phyloP scores from a whole-genome alignment of 129 eudicot genomes.

The Ambrosia artemisiifolia region DNA sequence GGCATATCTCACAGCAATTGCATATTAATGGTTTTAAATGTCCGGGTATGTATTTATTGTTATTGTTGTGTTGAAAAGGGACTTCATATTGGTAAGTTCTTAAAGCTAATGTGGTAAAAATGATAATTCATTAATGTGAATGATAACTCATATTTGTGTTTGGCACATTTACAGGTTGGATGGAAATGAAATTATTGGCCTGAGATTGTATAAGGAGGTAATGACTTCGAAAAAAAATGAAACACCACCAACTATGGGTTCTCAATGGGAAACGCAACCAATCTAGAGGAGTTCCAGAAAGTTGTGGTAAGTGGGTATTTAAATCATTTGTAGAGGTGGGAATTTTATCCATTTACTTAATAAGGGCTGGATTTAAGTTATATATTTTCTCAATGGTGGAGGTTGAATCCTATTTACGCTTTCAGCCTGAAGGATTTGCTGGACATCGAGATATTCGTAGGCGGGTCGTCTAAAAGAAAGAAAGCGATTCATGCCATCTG shows the following conservation, averaged over 20 bases:
- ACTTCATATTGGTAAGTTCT: constrained; percentile 57
- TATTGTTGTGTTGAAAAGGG: too few relatives aligned
- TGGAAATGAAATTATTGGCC: constrained; percentile 60
- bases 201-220: constrained; percentile 76
- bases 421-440: too few relatives aligned
- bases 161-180: constrained; percentile 57
- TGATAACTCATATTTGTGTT: not conserved
- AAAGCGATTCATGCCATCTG: too few relatives aligned
- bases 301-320: constrained; percentile 55
- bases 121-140: not conserved
- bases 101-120: not conserved
- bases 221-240: constrained; percentile 26
- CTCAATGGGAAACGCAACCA: constrained; percentile 85
- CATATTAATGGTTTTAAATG: too few relatives aligned
- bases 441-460: too few relatives aligned
- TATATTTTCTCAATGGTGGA: not conserved
- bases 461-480: too few relatives aligned
- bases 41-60: too few relatives aligned
- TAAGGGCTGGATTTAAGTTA: not conserved
- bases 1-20: too few relatives aligned
- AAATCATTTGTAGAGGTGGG: constrained; percentile 10
- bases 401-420: too few relatives aligned
- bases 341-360: not conserved
- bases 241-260: constrained; percentile 16
- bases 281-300: constrained; percentile 67